Evolutionary conservation across 306 rosid species (phyloP).

Genomic region (Nissolia schottii): DNA sequence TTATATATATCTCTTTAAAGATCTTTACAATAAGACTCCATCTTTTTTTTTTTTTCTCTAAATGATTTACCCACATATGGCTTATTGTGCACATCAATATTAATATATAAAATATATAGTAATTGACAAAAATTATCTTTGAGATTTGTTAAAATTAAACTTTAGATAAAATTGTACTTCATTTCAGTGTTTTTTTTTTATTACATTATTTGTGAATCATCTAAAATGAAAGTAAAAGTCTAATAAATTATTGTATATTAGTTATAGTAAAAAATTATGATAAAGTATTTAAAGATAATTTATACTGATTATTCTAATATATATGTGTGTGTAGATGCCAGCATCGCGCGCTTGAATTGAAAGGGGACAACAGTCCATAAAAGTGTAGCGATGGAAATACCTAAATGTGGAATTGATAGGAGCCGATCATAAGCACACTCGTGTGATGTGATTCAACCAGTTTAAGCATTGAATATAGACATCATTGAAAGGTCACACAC

Average conservation of each 20-base stretch:
- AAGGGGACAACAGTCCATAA: background rate
- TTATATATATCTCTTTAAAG: too few relatives aligned
- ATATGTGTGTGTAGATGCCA: background rate
- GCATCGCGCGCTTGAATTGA: background rate
- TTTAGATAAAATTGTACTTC: too few relatives aligned
- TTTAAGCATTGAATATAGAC: conserved; percentile 24
- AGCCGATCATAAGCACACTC: conserved; percentile 12
- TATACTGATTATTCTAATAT: too few relatives aligned
- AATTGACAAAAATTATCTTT: too few relatives aligned
- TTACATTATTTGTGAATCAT: too few relatives aligned
- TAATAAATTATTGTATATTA: too few relatives aligned
- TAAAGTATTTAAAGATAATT: too few relatives aligned
- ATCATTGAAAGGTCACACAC: conserved; percentile 13
- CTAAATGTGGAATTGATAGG: conserved; percentile 18
- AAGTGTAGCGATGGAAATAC: background rate
- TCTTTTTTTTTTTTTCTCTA: background rate
- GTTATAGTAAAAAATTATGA: too few relatives aligned
- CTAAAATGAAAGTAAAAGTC: too few relatives aligned
- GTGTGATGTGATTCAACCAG: conserved; percentile 33
- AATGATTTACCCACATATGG: background rate
- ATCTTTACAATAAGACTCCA: background rate
- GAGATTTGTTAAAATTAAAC: too few relatives aligned
- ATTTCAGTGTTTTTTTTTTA: too few relatives aligned
- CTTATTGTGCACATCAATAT: background rate
- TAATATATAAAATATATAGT: background rate